Percentiles rank a stretch among this genome's conserved stretches.
Conservation (phyloP, 306 rosid species). For the Prunus persica region DNA sequence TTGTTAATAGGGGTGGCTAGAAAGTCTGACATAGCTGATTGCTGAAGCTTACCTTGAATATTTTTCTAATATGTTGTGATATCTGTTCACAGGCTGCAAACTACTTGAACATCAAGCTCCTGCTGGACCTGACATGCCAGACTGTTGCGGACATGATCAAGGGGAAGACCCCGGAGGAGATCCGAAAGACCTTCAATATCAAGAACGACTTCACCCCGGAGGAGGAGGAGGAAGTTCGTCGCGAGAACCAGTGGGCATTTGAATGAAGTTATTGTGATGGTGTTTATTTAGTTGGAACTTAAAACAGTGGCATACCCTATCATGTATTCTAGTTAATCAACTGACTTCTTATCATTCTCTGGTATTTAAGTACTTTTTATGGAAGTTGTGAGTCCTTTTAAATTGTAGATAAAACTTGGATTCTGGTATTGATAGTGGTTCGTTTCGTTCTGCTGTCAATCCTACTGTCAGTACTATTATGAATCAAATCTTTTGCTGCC, state of each 20-base stretch:
- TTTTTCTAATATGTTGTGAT: background rate
- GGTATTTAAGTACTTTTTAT: slow-evolving; percentile 18
- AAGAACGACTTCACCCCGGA: slow-evolving; percentile 71
- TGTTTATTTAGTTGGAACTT: slow-evolving; percentile 1
- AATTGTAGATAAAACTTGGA: slow-evolving; percentile 47
- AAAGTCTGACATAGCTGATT: background rate
- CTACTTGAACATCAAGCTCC: slow-evolving; percentile 71
- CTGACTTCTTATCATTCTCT: slow-evolving; percentile 18
- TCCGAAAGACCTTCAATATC: slow-evolving; percentile 69
- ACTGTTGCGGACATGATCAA: slow-evolving; percentile 85
- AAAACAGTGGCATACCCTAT: slow-evolving; percentile 7
- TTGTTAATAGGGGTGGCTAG: background rate
- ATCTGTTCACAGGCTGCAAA: slow-evolving; percentile 59
- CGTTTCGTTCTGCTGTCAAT: slow-evolving; percentile 14
- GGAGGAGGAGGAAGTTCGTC: slow-evolving; percentile 81
- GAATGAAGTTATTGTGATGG: slow-evolving; percentile 36
- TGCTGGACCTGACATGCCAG: slow-evolving; percentile 71
- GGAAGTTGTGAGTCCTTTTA: slow-evolving; percentile 18
- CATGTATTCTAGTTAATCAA: slow-evolving; percentile 18
- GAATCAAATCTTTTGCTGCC: background rate
- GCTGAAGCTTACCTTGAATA: background rate
- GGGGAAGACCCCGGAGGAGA: slow-evolving; percentile 79
- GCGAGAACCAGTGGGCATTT: slow-evolving; percentile 86
- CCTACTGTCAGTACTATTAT: background rate
- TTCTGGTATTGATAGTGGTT: slow-evolving; percentile 24